Evolutionary conservation across 2,329 filamentous ascomycete genomes (phyloP), one percentile per base, ranked within the genome.

Genomic region (Epichloe scottii): DNA sequence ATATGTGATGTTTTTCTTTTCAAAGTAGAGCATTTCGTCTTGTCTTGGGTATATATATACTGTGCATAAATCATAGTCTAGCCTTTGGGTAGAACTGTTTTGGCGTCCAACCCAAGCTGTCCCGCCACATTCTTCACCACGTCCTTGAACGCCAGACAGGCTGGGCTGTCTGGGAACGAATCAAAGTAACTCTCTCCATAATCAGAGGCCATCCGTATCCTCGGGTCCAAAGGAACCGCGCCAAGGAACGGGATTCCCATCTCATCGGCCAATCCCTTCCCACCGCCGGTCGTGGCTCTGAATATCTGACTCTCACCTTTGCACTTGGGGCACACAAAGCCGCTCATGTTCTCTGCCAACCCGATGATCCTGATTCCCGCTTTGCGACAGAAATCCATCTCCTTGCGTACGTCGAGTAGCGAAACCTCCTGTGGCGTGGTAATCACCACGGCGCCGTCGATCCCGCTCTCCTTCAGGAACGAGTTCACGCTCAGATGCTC

Each of bases 161-260:
- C 90, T 35, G 93, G 91, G 58, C 89, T 95, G 59, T 97, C 90
- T 0, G 91, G 89, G 66, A 89, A 98, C 23, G 82, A 84, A 62
- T 97, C 90, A 62, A 97, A 87, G 68, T 94, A 98, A 68, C 89
- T 96, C 78, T 98, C 93, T 5, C 94, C 93, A 67, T 87, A 96
- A 67, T 98, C 93, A 63, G 91, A 96, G 3, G 90, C 85, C 87
- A 96, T 94, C 8, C 93, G 87, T 58, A 98, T 95, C 55, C 91
- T 76, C 3, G 93, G 91, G 62, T 98, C 93, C 49, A 98, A 71
- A 38, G 93, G 93, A 12, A 98, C 90, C 12, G 86, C 79, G 1
- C 93, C 93, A 26, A 98, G 68, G 65, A 95, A 98, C 0, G 87
- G 87, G 14, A 98, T 86, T 1, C 78, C 79, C 76, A 91, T 89